Evolutionary conservation across 2,329 filamentous ascomycete species (phyloP).

Genomic region (Exophiala alcalophila): DNA sequence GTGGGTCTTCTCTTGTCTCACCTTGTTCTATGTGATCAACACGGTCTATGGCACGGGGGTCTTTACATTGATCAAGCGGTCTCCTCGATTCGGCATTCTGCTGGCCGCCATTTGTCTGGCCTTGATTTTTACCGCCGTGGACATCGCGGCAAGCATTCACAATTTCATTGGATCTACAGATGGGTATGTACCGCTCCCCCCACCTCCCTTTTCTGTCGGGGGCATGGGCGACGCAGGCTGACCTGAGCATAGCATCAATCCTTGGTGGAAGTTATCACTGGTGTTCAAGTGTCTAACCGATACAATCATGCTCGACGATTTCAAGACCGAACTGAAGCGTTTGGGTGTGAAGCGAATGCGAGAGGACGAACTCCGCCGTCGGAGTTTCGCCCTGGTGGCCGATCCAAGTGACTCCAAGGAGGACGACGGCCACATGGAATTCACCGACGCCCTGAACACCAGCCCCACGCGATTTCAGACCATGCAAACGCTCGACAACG

Average conservation of each 20-base stretch:
- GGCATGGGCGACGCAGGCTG: too few species aligned
- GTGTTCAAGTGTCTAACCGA: conserved; percentile 68
- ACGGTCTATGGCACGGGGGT: conserved; percentile 55
- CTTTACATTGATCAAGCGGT: conserved; percentile 56
- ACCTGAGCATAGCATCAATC: conserved; percentile 48
- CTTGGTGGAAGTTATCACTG: conserved; percentile 60
- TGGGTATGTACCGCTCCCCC: conserved; percentile 15
- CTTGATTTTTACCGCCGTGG: conserved; percentile 59
- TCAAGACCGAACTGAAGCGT: conserved; percentile 53
- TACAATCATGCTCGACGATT: conserved; percentile 65
- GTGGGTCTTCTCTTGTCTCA: conserved; percentile 63
- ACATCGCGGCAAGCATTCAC: conserved; percentile 58
- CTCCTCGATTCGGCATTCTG: conserved; percentile 63
- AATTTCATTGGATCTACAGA: conserved; percentile 30
- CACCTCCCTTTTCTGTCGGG: neutral
- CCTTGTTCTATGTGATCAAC: conserved; percentile 57
- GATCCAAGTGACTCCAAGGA: conserved; percentile 19
- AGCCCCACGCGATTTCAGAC: conserved; percentile 17
- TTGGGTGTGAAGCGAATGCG: conserved; percentile 27
- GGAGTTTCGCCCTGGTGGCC: conserved; percentile 25
- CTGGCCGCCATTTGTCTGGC: conserved; percentile 59
- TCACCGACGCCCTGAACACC: conserved; percentile 22
- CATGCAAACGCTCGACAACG: conserved; percentile 6
- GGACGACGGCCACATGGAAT: conserved; percentile 24
- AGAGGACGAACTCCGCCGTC: conserved; percentile 26